Evolutionary conservation across 202 grass and related monocot genomes (phyloP), one percentile per base, ranked within the genome.

Genomic region (Musa balbisiana): DNA sequence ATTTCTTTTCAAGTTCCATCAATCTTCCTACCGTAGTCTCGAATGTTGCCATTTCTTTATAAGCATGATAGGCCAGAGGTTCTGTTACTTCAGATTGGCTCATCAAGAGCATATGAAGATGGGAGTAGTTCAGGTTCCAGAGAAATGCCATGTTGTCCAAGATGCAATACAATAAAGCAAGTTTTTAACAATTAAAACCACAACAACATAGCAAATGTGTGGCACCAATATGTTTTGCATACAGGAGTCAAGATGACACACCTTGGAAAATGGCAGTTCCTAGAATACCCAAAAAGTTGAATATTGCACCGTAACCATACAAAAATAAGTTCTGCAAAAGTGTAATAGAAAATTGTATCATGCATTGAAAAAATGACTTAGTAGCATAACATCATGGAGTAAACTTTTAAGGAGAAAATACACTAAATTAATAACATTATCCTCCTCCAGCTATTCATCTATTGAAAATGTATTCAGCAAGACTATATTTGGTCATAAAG

Each of bases 241-340:
- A 21, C 22, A 73, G 50, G 11, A 55, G n/a, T 55, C 17, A 51
- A 20, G 17, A 70, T 15, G 8, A 33, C 17, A 21, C 82, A 99
- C 95, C 95, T 88, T 99, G 78, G 79, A 94, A 88, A 86, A 99
- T 51, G 64, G 83, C 91, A 74, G 85, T 99, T 55, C 83, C 95
- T 76, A 99, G 62, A 76, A 99, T 94, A 17, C 91, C 95, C 80
- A 99, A 87, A 51, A 99, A 92, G 77, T 99, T 99, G 85, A 99
- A 99, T 82, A 99, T 90, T 72, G 95, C 95, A 81, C 95, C 95
- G 87, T 99, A 94, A 77, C 95, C 95, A 83, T 99, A 99, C 74
- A 99, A 84, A 93, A 99, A 99, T 52, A 99, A 78, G 79, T 99
- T 99, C 91, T 99, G 89, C 82, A 89, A 55, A 85, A n/a, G 51